Base-by-base conservation (phyloP, 108 stramenopile species). In the Conticribra weissflogii region DNA sequence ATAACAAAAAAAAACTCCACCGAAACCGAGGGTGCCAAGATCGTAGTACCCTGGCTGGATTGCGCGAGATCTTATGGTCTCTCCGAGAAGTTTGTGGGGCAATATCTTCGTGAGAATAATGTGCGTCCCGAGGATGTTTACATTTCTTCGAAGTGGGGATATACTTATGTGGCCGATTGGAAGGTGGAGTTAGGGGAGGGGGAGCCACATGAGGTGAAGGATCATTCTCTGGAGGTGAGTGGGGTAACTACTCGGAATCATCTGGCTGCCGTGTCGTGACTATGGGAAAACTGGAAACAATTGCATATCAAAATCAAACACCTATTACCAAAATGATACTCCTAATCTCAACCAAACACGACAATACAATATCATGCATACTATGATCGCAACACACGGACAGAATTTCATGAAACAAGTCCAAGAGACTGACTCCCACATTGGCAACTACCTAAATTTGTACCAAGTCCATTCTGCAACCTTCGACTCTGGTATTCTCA, bases 401-500 rank as follows among this genome's bases (percentile, higher is more conserved):
- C 24, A 29, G 31, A 86, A 91, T 61, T 88, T 90, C 66, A 50
- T 85, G 48, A 79, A 79, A 45, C 88, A 89, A 61, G 30, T 87
- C 22, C 60, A 81, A 61, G 88, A 90, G 63, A 88, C 87, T 0
- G 54, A 62, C 14, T 59, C 68, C 8, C 34, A 62, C n/a, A 24
- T 89, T 12, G 91, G 91, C 8, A 73, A 85, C 14, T 87, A 93
- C 53, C 48, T 93, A 2, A 62, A 86, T 63, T 60, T 92, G 15
- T 89, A 89, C 68, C 91, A 92, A 66, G 79, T 92, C 33, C 89
- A 93, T 63, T 90, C 89, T 16, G 92, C 89, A 27, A 93, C 92
- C 3, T 87, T 93, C 56, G 89, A 90, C 34, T 86, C 85, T 0
- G 92, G 92, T 17, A 74, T 93, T 19, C 54, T 93, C 18, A 67